These are phyloP conservation scores for Thelonectria discophora DNA, from an alignment of 2,329 filamentous ascomycete genomes.

Conservation along the genomic window DNA sequence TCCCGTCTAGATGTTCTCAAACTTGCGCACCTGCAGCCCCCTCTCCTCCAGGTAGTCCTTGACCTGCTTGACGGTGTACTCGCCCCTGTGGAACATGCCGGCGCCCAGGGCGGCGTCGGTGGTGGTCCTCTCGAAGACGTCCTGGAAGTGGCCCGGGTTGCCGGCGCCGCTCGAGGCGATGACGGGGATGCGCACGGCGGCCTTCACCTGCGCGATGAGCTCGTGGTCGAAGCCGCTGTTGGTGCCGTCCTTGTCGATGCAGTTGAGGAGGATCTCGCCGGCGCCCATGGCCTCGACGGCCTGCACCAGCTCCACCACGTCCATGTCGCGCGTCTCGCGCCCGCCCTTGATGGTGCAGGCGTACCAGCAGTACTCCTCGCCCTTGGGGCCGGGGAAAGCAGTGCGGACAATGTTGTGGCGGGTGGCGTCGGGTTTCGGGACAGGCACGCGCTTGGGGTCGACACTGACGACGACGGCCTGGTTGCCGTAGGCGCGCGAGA, in stretches of 20 bases:
- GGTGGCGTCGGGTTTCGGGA: conserved; percentile 74
- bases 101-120: conserved; percentile 95
- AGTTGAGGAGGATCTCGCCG: conserved; percentile 95
- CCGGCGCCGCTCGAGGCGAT: conserved; percentile 95
- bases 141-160: conserved; percentile 84
- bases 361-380: conserved; percentile 91
- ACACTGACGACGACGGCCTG: conserved; percentile 97
- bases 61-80: conserved; percentile 94
- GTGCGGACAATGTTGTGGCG: conserved; percentile 81
- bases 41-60: conserved; percentile 80
- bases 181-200: conserved; percentile 87
- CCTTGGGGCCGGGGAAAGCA: conserved; percentile 72
- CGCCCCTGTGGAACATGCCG: conserved; percentile 96
- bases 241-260: conserved; percentile 95
- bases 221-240: conserved; percentile 96
- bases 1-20: conserved; percentile 60
- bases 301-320: conserved; percentile 85
- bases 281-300: conserved; percentile 96
- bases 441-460: conserved; percentile 92
- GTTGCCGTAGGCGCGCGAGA: conserved; percentile 91
- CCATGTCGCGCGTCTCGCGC: conserved; percentile 90
- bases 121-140: conserved; percentile 85
- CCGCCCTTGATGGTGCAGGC: conserved; percentile 97
- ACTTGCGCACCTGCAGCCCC: conserved; percentile 81
- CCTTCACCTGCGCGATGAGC: conserved; percentile 87